phyloP scores from a whole-genome alignment of 2,329 filamentous ascomycete species.

The Nothophaeocryptopus gaeumannii region DNA sequence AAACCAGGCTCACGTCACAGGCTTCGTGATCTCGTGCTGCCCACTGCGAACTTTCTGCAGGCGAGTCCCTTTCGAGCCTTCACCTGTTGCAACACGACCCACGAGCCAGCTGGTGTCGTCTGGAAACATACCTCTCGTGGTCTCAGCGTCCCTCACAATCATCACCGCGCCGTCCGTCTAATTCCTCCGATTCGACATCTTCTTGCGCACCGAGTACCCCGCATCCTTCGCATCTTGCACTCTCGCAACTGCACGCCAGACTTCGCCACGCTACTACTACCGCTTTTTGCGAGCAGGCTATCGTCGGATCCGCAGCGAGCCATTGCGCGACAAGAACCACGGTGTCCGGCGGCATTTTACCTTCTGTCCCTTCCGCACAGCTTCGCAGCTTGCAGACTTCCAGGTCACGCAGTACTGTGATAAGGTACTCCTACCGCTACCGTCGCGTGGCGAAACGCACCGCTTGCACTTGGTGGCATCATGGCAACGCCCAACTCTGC shows the following conservation, averaged over 20 bases:
- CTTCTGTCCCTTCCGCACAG: too few species aligned
- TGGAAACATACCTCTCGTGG: slow-evolving; percentile 16
- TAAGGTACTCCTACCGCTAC: too few species aligned
- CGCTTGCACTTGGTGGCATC: slow-evolving; percentile 4
- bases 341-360: too few species aligned
- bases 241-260: too few species aligned
- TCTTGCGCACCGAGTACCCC: not conserved
- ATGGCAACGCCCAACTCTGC: slow-evolving; percentile 27
- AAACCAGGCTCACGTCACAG: slow-evolving; percentile 17
- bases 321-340: too few species aligned
- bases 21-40: slow-evolving; percentile 18
- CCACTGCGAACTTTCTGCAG: slow-evolving; percentile 23
- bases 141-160: slow-evolving; percentile 5
- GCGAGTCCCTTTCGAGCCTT: slow-evolving; percentile 21
- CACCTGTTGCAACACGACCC: slow-evolving; percentile 22
- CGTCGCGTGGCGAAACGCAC: too few species aligned
- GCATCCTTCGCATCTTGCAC: not conserved
- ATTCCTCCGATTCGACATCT: slow-evolving; percentile 25
- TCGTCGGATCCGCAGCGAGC: too few species aligned
- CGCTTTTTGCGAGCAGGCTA: too few species aligned
- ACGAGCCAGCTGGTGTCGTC: slow-evolving; percentile 20
- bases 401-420: too few species aligned
- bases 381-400: too few species aligned
- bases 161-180: slow-evolving; percentile 16
- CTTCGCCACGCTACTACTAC: too few species aligned